Evolutionary conservation across 441 rosid genomes (phyloP).

Genomic region (Metrosideros polymorpha): DNA sequence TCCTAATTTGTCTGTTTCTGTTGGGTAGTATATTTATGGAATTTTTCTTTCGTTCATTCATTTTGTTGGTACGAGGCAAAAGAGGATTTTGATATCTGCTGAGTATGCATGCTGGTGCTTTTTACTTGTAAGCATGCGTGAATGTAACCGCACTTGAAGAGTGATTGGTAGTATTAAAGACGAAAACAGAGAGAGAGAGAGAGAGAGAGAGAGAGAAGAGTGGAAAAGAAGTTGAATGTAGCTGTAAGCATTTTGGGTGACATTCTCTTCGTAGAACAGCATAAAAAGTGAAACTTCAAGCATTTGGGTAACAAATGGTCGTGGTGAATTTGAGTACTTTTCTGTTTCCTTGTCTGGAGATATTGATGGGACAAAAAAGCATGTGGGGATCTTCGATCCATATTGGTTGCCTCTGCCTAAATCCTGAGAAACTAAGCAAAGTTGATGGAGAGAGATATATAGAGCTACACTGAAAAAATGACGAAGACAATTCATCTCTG

Average conservation of each 20-base stretch:
- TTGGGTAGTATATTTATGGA: neutral
- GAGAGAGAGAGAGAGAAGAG: neutral
- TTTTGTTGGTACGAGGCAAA: neutral
- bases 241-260: neutral
- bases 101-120: neutral
- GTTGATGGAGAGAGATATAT: neutral
- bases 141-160: neutral
- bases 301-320: conserved; percentile 17
- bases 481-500: neutral
- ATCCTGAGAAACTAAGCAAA: conserved; percentile 17
- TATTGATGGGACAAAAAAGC: conserved; percentile 6
- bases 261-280: conserved; percentile 3
- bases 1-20: neutral
- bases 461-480: neutral
- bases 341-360: conserved; percentile 16
- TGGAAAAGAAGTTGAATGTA: neutral
- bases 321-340: conserved; percentile 7
- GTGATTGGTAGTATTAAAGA: neutral
- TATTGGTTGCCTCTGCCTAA: conserved; percentile 7
- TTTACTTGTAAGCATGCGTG: neutral
- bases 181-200: neutral
- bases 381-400: neutral
- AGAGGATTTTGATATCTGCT: neutral
- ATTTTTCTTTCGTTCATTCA: neutral
- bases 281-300: neutral